Evolutionary conservation across 306 rosid species (phyloP).

Genomic region (Mimosa pudica): DNA sequence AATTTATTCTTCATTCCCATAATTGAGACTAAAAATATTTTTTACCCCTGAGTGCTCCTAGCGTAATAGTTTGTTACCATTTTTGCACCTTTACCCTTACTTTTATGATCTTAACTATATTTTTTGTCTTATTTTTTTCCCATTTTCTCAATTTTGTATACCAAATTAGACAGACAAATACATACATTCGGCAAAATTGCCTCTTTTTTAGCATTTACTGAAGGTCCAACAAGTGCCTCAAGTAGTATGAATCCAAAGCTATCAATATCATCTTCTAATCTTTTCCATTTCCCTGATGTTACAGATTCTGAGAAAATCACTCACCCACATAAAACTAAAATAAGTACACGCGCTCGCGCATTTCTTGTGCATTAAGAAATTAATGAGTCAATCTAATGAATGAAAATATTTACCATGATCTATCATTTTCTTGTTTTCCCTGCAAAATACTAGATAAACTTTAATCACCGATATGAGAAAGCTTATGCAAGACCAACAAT

Average conservation of each 20-base stretch:
- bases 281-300: conserved; percentile 80
- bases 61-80: no score
- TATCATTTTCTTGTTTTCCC: conserved; percentile 59
- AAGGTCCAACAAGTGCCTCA: conserved; percentile 78
- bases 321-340: not conserved
- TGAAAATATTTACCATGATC: conserved; percentile 64
- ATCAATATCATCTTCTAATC: conserved; percentile 81
- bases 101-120: not conserved
- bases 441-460: conserved; percentile 50
- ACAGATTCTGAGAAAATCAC: conserved; percentile 27
- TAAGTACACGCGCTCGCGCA: not conserved
- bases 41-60: no score
- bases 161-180: not conserved
- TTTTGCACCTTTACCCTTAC: no score
- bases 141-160: not conserved
- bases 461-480: conserved; percentile 24
- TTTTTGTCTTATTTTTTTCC: not conserved
- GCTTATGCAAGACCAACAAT: conserved; percentile 10
- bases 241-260: conserved; percentile 87
- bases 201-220: conserved; percentile 55
- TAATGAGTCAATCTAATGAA: not conserved
- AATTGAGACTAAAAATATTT: no score
- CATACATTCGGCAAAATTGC: conserved; percentile 57
- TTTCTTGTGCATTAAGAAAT: not conserved
- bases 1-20: no score